Percentiles rank a stretch among this genome's conserved stretches.
Conservation (phyloP, 1,139 yeast species). For the Pichia sp. region DNA sequence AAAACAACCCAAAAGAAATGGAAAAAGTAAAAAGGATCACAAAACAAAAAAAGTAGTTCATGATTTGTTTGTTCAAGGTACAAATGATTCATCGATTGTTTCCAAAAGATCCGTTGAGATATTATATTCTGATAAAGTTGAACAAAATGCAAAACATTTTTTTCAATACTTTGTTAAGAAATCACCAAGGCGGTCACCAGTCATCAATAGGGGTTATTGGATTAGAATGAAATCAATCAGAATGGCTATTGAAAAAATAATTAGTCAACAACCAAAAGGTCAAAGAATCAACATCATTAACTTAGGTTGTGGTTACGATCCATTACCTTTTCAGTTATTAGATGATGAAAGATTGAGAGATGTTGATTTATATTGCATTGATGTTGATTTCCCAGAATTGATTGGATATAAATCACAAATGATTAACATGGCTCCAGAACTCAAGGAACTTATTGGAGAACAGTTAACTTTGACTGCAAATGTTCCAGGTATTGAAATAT, state of each 20-base stretch:
- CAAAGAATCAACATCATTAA: constrained; percentile 43
- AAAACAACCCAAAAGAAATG: background rate
- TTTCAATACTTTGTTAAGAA: constrained; percentile 64
- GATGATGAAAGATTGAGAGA: constrained; percentile 26
- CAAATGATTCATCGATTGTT: constrained; percentile 77
- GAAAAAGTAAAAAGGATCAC: constrained; percentile 5
- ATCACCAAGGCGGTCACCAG: constrained; percentile 67
- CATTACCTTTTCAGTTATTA: constrained; percentile 64
- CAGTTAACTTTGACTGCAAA: constrained; percentile 7
- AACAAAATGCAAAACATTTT: constrained; percentile 29
- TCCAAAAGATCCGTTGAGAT: constrained; percentile 76
- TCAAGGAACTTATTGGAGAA: constrained; percentile 38
- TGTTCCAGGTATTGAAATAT: constrained; percentile 32
- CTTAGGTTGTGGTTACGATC: constrained; percentile 80
- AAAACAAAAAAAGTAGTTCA: constrained; percentile 44
- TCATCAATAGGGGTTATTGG: constrained; percentile 82
- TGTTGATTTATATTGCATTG: constrained; percentile 46
- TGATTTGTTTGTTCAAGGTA: constrained; percentile 68
- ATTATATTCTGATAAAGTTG: constrained; percentile 44
- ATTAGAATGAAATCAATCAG: constrained; percentile 68
- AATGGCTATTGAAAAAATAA: constrained; percentile 42
- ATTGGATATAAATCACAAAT: constrained; percentile 47
- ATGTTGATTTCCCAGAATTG: constrained; percentile 71
- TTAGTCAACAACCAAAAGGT: constrained; percentile 20
- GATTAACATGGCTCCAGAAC: constrained; percentile 44